These are phyloP conservation scores for Senna tora DNA, from an alignment of 306 rosid species.

Conservation along the genomic window DNA sequence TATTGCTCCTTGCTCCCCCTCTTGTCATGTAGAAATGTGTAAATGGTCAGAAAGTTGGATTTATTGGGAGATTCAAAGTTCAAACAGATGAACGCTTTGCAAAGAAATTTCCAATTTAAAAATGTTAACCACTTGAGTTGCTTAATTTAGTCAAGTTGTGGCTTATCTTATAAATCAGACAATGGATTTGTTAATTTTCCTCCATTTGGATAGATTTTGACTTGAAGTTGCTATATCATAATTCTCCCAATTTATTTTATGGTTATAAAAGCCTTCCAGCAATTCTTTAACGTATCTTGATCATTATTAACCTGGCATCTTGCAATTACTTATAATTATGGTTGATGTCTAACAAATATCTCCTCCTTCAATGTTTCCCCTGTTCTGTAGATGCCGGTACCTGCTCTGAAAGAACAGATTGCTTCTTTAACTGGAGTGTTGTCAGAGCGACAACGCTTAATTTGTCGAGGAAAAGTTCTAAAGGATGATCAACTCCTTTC, in stretches of 20 bases:
- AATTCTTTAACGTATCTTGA: slow-evolving; percentile 34
- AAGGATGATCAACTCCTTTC: slow-evolving; percentile 63
- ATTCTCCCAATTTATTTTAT: slow-evolving; percentile 13
- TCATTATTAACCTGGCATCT: slow-evolving; percentile 16
- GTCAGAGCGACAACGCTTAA: slow-evolving; percentile 56
- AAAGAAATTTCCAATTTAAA: not conserved
- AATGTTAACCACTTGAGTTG: not conserved
- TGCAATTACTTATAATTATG: slow-evolving; percentile 16
- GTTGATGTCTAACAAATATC: slow-evolving; percentile 15
- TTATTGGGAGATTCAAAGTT: not conserved
- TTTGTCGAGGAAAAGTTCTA: slow-evolving; percentile 59
- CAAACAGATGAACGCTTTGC: not conserved
- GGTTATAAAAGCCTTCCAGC: slow-evolving; percentile 5
- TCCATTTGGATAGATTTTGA: not conserved
- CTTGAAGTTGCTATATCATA: not conserved
- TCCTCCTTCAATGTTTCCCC: slow-evolving; percentile 21
- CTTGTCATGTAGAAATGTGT: slow-evolving; percentile 14
- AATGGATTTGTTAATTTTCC: not conserved
- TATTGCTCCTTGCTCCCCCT: slow-evolving; percentile 32
- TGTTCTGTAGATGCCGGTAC: slow-evolving; percentile 82
- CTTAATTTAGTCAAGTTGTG: not conserved
- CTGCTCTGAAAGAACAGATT: slow-evolving; percentile 60
- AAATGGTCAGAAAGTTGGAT: not conserved
- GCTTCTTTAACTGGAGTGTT: slow-evolving; percentile 62
- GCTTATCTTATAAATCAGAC: not conserved